Evolutionary conservation across 169 alveolate genomes (phyloP).

Genomic region (Ichthyophthirius multifiliis): DNA sequence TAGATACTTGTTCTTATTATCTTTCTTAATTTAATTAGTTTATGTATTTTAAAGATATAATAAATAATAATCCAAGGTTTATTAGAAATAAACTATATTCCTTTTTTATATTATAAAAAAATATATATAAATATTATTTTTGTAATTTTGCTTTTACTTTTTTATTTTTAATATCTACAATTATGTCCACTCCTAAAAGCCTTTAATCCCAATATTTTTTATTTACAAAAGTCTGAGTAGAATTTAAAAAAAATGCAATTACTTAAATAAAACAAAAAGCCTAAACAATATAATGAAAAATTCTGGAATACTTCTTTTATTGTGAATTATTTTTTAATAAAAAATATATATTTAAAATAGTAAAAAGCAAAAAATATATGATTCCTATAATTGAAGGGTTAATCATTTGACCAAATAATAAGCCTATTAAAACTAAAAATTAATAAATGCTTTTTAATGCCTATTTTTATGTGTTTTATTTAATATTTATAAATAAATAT

Average conservation of each 20-base stretch:
- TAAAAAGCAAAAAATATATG: neutral
- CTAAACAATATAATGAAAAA: neutral
- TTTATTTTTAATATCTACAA: neutral
- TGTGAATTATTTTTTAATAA: neutral
- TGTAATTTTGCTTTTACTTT: neutral
- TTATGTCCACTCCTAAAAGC: neutral
- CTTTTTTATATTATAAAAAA: neutral
- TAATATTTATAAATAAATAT: too few species aligned
- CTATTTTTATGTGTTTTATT: too few species aligned
- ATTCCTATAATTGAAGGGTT: neutral
- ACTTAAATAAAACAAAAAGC: neutral
- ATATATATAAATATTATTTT: neutral
- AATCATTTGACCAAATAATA: neutral
- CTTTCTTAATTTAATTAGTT: neutral
- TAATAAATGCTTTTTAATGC: too few species aligned
- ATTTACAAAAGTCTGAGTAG: neutral
- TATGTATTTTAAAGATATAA: neutral
- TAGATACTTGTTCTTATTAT: too few species aligned
- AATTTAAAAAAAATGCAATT: neutral
- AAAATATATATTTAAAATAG: neutral
- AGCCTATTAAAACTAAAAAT: neutral
- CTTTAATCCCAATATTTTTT: neutral
- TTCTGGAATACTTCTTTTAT: neutral
- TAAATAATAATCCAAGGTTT: too few species aligned
- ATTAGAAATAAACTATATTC: neutral